Evolutionary conservation across 805 yeast species (phyloP).

Genomic region (Diddensiella transvaalensis): DNA sequence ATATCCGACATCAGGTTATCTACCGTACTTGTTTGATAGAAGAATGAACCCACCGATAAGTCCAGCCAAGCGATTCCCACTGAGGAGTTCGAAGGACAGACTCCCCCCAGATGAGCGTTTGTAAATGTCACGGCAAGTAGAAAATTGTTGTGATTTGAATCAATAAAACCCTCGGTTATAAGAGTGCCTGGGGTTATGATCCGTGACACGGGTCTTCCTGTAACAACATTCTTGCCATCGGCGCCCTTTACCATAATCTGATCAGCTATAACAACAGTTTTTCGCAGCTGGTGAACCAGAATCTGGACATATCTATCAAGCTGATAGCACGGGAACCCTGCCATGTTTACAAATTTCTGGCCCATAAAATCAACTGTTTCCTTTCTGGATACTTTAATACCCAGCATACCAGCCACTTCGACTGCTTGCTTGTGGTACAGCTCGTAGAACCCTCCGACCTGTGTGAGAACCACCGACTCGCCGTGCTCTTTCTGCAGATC

Average conservation of each 20-base stretch:
- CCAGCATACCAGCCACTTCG: slow-evolving; percentile 63
- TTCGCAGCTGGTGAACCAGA: slow-evolving; percentile 64
- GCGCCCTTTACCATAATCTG: slow-evolving; percentile 41
- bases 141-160: slow-evolving; percentile 67
- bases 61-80: slow-evolving; percentile 89
- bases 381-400: slow-evolving; percentile 58
- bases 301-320: slow-evolving; percentile 69
- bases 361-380: slow-evolving; percentile 27
- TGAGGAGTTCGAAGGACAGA: slow-evolving; percentile 38
- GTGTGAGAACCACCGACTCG: slow-evolving; percentile 62
- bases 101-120: slow-evolving; percentile 23
- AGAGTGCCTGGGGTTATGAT: slow-evolving; percentile 91
- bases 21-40: slow-evolving; percentile 59
- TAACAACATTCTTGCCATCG: slow-evolving; percentile 18
- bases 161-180: slow-evolving; percentile 78
- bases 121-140: slow-evolving; percentile 51
- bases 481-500: slow-evolving; percentile 42
- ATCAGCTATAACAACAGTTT: slow-evolving; percentile 76
- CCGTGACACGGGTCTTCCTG: slow-evolving; percentile 69
- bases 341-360: slow-evolving; percentile 47
- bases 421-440: slow-evolving; percentile 87
- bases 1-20: slow-evolving; percentile 65
- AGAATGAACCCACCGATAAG: slow-evolving; percentile 75
- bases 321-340: slow-evolving; percentile 82
- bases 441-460: slow-evolving; percentile 53